Percentiles rank a stretch among this genome's conserved stretches.
These are phyloP conservation scores for Volvox reticuliferus DNA, from an alignment of 139 green algal genomes.

Conservation along the genomic window DNA sequence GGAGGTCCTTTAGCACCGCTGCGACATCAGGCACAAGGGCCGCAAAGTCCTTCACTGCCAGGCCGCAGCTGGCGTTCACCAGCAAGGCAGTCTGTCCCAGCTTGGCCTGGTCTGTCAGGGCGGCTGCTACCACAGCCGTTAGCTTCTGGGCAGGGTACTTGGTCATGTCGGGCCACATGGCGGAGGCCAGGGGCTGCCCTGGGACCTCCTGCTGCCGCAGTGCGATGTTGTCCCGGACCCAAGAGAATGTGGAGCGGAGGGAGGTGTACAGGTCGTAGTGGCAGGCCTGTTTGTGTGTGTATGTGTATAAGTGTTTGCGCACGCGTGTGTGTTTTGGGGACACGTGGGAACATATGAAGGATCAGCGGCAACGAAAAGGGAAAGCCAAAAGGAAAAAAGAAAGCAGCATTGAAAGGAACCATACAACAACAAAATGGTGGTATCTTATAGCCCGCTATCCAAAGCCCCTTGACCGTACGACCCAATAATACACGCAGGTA, in stretches of 20 bases:
- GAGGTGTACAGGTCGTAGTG: constrained; percentile 25
- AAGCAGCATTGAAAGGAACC: background rate
- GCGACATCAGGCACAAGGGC: background rate
- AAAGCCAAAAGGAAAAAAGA: background rate
- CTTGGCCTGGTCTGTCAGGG: background rate
- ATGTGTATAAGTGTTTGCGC: background rate
- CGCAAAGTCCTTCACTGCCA: background rate
- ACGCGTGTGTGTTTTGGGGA: background rate
- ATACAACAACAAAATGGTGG: background rate
- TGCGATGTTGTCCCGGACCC: constrained; percentile 19
- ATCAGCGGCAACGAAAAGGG: background rate
- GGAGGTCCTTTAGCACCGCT: background rate
- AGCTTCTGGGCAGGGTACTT: background rate
- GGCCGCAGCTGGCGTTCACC: background rate
- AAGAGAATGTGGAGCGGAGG: background rate
- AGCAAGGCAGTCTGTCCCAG: background rate
- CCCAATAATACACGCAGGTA: background rate
- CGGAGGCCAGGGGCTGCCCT: constrained; percentile 8
- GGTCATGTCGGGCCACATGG: background rate
- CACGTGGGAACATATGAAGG: background rate
- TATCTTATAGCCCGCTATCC: no score
- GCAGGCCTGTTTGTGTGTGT: background rate
- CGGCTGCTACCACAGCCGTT: background rate
- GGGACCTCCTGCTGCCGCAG: background rate
- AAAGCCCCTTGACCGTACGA: no score